A percentile compares a stretch with the other conserved stretches of the same genome.
phyloP scores from a whole-genome alignment of 345 rosid species.

The Raphanus sativus region DNA sequence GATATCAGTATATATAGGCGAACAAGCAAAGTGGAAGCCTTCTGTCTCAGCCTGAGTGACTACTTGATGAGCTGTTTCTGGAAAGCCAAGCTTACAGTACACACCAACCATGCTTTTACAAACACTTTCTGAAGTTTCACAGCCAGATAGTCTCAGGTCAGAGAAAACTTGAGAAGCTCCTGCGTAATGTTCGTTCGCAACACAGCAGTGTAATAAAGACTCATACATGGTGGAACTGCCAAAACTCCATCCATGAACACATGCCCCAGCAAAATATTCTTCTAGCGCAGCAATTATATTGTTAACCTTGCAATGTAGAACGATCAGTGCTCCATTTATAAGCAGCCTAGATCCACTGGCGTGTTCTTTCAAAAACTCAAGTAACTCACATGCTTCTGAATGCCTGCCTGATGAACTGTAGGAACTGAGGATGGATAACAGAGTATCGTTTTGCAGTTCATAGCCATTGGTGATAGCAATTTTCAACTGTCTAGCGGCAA shows the following conservation, averaged over 20 bases:
- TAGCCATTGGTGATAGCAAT: slow-evolving; percentile 51
- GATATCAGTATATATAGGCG: slow-evolving; percentile 52
- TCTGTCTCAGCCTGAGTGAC: slow-evolving; percentile 54
- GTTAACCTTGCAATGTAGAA: slow-evolving; percentile 68
- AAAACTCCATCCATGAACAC: slow-evolving; percentile 45
- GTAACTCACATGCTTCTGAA: slow-evolving; percentile 75
- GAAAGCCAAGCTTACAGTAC: slow-evolving; percentile 77
- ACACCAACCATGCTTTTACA: slow-evolving; percentile 53
- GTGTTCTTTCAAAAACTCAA: slow-evolving; percentile 66
- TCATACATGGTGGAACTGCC: slow-evolving; percentile 64
- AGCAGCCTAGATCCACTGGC: slow-evolving; percentile 48
- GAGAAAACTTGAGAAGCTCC: slow-evolving; percentile 88
- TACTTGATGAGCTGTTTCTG: slow-evolving; percentile 80
- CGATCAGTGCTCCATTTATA: slow-evolving; percentile 66
- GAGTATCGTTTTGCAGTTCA: slow-evolving; percentile 57
- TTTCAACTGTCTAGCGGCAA: slow-evolving; percentile 68
- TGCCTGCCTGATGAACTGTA: slow-evolving; percentile 76
- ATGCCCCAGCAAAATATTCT: slow-evolving; percentile 52
- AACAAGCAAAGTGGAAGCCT: slow-evolving; percentile 52
- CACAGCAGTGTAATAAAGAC: slow-evolving; percentile 68
- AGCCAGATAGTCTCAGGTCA: slow-evolving; percentile 71
- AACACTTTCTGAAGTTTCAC: slow-evolving; percentile 56
- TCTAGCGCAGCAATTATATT: slow-evolving; percentile 63
- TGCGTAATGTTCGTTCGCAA: slow-evolving; percentile 51
- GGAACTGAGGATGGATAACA: slow-evolving; percentile 70